phyloP scores from a whole-genome alignment of 192 early-diverging fungal genomes.

The Chytriomyces sp. region DNA sequence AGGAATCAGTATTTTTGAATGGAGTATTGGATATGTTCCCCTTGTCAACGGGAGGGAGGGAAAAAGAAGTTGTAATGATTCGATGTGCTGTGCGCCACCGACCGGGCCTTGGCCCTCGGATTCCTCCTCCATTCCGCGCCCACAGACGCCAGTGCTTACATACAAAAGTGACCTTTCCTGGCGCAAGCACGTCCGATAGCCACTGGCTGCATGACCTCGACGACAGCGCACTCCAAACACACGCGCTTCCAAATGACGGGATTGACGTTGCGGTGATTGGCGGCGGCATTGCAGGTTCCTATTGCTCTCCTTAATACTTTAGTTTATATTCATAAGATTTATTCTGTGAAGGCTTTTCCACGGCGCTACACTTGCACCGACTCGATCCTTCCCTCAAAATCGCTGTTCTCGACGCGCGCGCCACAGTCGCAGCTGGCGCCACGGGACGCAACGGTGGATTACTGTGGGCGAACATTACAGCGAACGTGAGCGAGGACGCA shows the following conservation, averaged over 20 bases:
- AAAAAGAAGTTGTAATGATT: too few relatives aligned
- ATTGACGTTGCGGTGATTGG: constrained; percentile 9
- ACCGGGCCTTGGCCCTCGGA: too few relatives aligned
- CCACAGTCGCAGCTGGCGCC: constrained; percentile 50
- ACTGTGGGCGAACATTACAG: constrained; percentile 9
- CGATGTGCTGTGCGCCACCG: too few relatives aligned
- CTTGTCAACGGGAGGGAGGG: too few relatives aligned
- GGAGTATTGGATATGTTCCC: too few relatives aligned
- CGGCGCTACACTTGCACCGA: constrained; percentile 44
- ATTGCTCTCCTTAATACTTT: too few relatives aligned
- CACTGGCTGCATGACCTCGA: constrained; percentile 35
- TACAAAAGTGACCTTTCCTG: not conserved
- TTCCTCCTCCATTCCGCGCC: too few relatives aligned
- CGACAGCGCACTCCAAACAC: not conserved
- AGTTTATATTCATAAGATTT: too few relatives aligned
- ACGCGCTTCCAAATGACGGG: not conserved
- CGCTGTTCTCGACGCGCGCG: constrained; percentile 50
- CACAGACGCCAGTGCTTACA: too few relatives aligned
- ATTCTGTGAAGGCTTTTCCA: too few relatives aligned
- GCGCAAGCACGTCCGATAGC: not conserved
- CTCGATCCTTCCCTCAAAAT: constrained; percentile 33
- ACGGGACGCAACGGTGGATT: constrained; percentile 57
- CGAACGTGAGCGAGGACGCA: constrained; percentile 27
- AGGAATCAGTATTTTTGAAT: too few relatives aligned
- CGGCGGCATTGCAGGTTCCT: constrained; percentile 13